Evolutionary conservation across 352 stramenopile species (phyloP).

Genomic region (Blastocystis sp.): DNA sequence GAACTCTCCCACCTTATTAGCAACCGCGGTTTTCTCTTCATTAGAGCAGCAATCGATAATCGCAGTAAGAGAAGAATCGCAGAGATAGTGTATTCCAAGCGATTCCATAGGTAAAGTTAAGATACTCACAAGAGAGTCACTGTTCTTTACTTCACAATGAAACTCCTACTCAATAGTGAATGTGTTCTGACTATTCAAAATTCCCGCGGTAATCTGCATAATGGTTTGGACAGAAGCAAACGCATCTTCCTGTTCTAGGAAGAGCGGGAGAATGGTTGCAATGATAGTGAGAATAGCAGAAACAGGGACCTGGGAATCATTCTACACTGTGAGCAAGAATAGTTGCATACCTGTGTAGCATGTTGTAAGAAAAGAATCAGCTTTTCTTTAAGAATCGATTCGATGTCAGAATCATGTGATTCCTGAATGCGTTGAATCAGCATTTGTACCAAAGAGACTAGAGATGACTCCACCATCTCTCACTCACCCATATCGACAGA

Average conservation of each 20-base stretch:
- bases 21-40: neutral
- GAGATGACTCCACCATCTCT: neutral
- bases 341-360: neutral
- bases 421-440: conserved; percentile 87
- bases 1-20: neutral
- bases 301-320: neutral
- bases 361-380: conserved; percentile 21
- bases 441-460: conserved; percentile 78
- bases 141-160: no score
- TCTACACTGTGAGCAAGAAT: neutral
- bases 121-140: neutral
- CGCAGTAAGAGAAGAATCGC: neutral
- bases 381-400: conserved; percentile 61
- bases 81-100: neutral
- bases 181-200: no score
- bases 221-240: neutral
- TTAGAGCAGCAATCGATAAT: neutral
- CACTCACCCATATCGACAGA: conserved; percentile 78
- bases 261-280: conserved; percentile 68
- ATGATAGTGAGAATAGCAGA: conserved; percentile 69
- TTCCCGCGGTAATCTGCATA: no score
- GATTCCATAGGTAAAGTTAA: neutral
- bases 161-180: no score
- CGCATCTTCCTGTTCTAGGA: neutral
- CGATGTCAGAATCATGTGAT: conserved; percentile 65